Base-by-base conservation (phyloP, 768 basidiomycete species). In the Ramaria sp. region DNA sequence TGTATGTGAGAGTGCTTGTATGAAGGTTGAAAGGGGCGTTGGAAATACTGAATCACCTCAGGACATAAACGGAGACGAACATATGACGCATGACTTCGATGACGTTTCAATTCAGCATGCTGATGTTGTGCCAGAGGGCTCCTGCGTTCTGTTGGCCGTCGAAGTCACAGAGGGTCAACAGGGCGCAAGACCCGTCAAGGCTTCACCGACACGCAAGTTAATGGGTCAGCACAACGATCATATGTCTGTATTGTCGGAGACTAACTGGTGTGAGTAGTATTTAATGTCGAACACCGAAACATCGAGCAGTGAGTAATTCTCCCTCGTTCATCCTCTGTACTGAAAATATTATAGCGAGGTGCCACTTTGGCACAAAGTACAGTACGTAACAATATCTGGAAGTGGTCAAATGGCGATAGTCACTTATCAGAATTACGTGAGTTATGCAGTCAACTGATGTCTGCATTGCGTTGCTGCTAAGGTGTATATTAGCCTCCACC, bases 371-470 rank as follows among this genome's bases (percentile, higher is more conserved):
- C 45, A 47, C 27, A 24, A 47, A 27, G 18, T 47, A 27, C 45
- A 47, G n/a, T 24, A 47, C 24, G 45, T 47, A 24, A 47, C 45
- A n/a, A 47, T 47, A 47, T 47, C 45, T 47, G 25, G 28, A 24
- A 47, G 27, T 47, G 45, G 45, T 1, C 45, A 24, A 16, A 24
- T 47, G 45, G 45, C 45, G 8, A 27, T 47, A 1, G 45, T 47
- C 10, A 47, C 45, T 22, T 47, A 47, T n/a, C 25, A 30, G n/a
- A 24, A 24, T 4, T 25, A 30, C 27, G 45, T 47, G 45, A 12
- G 25, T 47, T 22, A 25, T 43, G 10, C 45, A 27, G 15, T 30
- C 45, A 47, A 27, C 16, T 28, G 5, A 22, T n/a, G 2, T 47
- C 13, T 47, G 20, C 25, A 3, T 16, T 47, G 9, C 9, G 42